A percentile compares a stretch with the other conserved stretches of the same genome.
These are phyloP conservation scores for Penicillium waksmanii DNA, from an alignment of 495 filamentous ascomycete species.

Conservation along the genomic window DNA sequence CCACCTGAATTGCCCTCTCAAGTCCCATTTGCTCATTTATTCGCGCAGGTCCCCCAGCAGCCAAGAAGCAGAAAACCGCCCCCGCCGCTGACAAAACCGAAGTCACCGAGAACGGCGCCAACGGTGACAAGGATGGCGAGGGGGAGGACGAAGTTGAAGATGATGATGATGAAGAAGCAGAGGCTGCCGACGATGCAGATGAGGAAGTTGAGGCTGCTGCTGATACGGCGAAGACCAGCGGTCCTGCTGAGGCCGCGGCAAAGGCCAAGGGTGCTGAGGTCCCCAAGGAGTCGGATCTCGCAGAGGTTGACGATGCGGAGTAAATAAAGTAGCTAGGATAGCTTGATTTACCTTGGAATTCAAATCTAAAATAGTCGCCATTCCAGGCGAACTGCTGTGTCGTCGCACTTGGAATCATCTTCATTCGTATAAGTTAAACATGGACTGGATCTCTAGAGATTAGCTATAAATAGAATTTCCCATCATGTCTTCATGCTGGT, in stretches of 20 bases:
- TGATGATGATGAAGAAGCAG: conserved; percentile 40
- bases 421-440: neutral
- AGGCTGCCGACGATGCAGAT: conserved; percentile 33
- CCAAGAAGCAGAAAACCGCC: conserved; percentile 38
- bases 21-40: conserved; percentile 13
- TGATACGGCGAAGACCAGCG: conserved; percentile 43
- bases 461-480: too few relatives aligned
- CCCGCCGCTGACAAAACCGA: conserved; percentile 27
- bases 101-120: conserved; percentile 37
- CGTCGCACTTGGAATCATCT: conserved; percentile 7
- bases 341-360: neutral
- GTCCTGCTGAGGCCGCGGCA: conserved; percentile 46
- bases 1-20: neutral
- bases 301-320: conserved; percentile 43
- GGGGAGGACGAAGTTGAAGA: conserved; percentile 36
- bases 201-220: conserved; percentile 34
- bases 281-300: conserved; percentile 53
- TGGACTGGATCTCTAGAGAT: neutral
- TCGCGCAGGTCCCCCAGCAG: conserved; percentile 38
- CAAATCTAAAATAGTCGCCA: neutral
- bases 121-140: conserved; percentile 34
- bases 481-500: too few relatives aligned
- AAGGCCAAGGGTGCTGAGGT: conserved; percentile 47
- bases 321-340: conserved; percentile 6
- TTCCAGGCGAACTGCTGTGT: conserved; percentile 7